Conservation (phyloP, 2,329 filamentous ascomycete genomes). For the Fusarium citri region DNA sequence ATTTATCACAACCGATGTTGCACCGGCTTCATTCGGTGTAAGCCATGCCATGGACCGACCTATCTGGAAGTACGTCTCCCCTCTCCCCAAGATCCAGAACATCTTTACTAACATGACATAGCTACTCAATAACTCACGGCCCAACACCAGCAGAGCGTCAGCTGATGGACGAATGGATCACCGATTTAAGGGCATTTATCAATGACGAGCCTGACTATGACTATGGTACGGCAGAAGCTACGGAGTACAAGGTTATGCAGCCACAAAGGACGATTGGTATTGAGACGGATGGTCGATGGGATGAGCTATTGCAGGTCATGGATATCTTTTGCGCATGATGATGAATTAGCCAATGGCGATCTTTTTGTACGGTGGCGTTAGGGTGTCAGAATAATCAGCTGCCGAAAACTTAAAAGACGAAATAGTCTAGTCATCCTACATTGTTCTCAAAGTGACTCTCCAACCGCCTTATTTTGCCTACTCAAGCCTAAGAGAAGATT, state of each 20-base stretch:
- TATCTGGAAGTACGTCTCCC: slow-evolving; percentile 9
- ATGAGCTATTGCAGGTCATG: slow-evolving; percentile 16
- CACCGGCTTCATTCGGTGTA: slow-evolving; percentile 8
- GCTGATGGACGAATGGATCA: slow-evolving; percentile 1
- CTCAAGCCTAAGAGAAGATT: too few species aligned
- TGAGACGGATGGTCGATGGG: background rate
- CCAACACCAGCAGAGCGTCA: background rate
- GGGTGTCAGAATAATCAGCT: too few species aligned
- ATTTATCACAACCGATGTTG: background rate
- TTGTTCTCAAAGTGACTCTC: too few species aligned
- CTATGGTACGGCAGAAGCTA: background rate
- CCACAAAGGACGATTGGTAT: background rate
- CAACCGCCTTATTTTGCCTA: too few species aligned
- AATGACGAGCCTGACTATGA: background rate
- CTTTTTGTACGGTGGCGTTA: too few species aligned
- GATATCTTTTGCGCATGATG: slow-evolving; percentile 7
- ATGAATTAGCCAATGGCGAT: background rate
- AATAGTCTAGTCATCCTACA: too few species aligned
- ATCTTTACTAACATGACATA: background rate
- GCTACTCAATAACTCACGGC: slow-evolving; percentile 6
- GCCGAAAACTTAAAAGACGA: too few species aligned
- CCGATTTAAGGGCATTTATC: background rate
- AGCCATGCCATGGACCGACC: slow-evolving; percentile 23
- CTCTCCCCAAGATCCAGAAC: rapidly evolving
- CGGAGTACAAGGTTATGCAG: slow-evolving; percentile 14